Conservation (phyloP, 768 basidiomycete genomes). For the Suillus americanus region DNA sequence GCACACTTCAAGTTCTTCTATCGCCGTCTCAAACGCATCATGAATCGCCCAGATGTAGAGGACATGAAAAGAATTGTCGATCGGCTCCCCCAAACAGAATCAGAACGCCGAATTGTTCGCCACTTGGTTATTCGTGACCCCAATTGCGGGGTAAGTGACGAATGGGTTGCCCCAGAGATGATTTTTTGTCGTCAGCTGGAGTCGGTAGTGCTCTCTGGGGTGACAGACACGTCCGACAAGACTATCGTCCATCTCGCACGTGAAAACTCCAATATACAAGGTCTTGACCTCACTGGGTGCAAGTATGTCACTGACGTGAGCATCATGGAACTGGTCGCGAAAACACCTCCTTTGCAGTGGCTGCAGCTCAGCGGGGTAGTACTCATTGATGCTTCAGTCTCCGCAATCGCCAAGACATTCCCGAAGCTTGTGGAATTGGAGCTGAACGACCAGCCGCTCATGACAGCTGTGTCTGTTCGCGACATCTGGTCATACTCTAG, state of each 20-base stretch:
- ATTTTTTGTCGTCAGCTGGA: constrained; percentile 63
- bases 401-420: constrained; percentile 71
- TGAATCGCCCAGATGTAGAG: constrained; percentile 33
- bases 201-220: constrained; percentile 67
- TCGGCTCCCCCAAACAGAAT: constrained; percentile 56
- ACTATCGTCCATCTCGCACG: constrained; percentile 64
- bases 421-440: constrained; percentile 82
- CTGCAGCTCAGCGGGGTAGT: constrained; percentile 69
- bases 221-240: constrained; percentile 65
- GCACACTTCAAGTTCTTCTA: neutral
- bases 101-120: constrained; percentile 58
- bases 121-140: constrained; percentile 55
- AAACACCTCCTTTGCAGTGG: constrained; percentile 68
- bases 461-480: constrained; percentile 69
- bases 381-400: constrained; percentile 62
- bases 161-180: constrained; percentile 58
- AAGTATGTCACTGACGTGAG: constrained; percentile 74
- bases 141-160: constrained; percentile 48
- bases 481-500: constrained; percentile 84
- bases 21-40: constrained; percentile 8
- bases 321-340: constrained; percentile 66
- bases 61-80: constrained; percentile 61
- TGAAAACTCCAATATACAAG: constrained; percentile 65
- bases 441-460: constrained; percentile 61
- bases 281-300: constrained; percentile 78